Conservation (phyloP, 2,329 filamentous ascomycete species). For the Onygena corvina region DNA sequence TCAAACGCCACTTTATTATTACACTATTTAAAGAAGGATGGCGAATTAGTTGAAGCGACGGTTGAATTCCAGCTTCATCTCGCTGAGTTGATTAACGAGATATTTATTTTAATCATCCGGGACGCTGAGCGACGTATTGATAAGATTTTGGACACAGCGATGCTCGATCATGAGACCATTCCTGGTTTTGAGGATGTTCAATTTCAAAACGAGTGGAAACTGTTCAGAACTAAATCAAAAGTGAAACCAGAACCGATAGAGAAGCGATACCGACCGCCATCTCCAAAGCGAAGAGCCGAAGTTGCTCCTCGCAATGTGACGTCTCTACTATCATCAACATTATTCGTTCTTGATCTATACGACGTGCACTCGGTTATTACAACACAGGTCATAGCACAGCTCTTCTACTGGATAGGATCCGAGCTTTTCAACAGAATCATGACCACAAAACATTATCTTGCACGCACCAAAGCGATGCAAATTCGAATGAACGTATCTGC, state of each 20-base stretch:
- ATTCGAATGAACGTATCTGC: constrained; percentile 97
- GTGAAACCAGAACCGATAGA: constrained; percentile 79
- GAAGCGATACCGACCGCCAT: constrained; percentile 82
- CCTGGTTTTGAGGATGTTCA: constrained; percentile 92
- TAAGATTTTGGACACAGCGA: constrained; percentile 82
- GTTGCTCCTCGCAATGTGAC: constrained; percentile 90
- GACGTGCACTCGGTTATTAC: constrained; percentile 96
- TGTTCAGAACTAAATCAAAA: constrained; percentile 84
- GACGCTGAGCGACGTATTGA: constrained; percentile 93
- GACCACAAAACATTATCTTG: constrained; percentile 87
- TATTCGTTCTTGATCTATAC: constrained; percentile 97
- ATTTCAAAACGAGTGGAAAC: constrained; percentile 97
- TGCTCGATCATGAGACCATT: constrained; percentile 97
- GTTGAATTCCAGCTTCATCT: constrained; percentile 85
- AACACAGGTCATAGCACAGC: constrained; percentile 77
- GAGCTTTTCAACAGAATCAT: constrained; percentile 98
- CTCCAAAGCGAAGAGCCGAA: constrained; percentile 83
- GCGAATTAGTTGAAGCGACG: constrained; percentile 66
- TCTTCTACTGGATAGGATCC: constrained; percentile 91
- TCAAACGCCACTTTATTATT: constrained; percentile 92
- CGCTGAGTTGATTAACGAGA: constrained; percentile 91
- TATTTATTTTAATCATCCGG: constrained; percentile 92
- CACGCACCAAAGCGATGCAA: constrained; percentile 96
- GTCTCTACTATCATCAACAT: constrained; percentile 82
- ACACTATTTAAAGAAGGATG: constrained; percentile 93